Percentiles rank a stretch among this genome's conserved stretches.
Conservation (phyloP, 257 asterid species). For the Anisodus acutangulus region DNA sequence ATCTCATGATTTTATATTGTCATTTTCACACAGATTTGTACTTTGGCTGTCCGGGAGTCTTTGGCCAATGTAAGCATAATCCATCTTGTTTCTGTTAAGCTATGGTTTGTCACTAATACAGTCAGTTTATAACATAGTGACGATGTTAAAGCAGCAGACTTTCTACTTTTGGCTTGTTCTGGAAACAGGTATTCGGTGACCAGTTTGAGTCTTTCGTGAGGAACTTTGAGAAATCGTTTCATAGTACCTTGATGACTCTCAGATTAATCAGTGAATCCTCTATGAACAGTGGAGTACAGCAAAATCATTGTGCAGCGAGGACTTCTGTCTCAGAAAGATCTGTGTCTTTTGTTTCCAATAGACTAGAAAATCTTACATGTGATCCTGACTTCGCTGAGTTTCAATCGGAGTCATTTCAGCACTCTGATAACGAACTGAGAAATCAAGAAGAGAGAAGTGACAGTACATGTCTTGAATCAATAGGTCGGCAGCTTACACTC, state of each 20-base stretch:
- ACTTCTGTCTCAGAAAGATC: conserved; percentile 44
- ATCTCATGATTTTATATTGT: conserved; percentile 25
- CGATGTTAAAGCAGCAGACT: conserved; percentile 6
- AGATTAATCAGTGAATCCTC: conserved; percentile 56
- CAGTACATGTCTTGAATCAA: conserved; percentile 29
- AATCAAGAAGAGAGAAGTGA: conserved; percentile 46
- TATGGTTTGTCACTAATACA: neutral
- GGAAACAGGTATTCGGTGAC: conserved; percentile 50
- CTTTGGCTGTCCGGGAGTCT: conserved; percentile 69
- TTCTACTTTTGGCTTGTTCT: conserved; percentile 35
- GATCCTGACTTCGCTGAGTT: conserved; percentile 35
- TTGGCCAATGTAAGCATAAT: conserved; percentile 46
- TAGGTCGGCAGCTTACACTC: conserved; percentile 55
- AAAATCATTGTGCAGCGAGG: conserved; percentile 34
- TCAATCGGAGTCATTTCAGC: conserved; percentile 36
- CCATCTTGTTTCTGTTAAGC: conserved; percentile 20
- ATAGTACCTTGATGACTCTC: conserved; percentile 60
- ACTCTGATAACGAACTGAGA: conserved; percentile 28
- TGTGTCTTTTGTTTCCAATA: conserved; percentile 32
- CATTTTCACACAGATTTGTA: conserved; percentile 62
- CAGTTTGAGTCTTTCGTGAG: conserved; percentile 47
- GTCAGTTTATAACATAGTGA: neutral
- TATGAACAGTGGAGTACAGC: conserved; percentile 42
- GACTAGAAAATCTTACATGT: conserved; percentile 35
- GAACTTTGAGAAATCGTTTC: conserved; percentile 55